Evolutionary conservation across 2,329 filamentous ascomycete genomes (phyloP), one percentile per base, ranked within the genome.

Genomic region (Paraphoma sp.): DNA sequence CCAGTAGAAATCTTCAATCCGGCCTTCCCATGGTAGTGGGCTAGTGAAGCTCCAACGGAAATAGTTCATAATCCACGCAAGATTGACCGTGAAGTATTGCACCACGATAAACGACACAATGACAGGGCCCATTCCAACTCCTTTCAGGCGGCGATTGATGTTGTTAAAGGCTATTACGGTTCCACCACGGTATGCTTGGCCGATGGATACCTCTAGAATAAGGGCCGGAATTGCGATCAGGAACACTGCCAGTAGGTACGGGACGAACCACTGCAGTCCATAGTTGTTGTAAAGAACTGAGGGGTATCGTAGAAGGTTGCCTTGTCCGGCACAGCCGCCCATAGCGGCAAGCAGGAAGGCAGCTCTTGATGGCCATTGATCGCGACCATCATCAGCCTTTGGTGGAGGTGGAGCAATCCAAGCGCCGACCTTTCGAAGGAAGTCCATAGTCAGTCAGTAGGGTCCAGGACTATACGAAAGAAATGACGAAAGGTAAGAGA

Each of bases 261-360:
- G 84, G 16, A 86, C 81, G 68, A 85, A 87, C 84, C 84, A 87
- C 63, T 86, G 84, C 6, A 86, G 75, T 2, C 84, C 84, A 53
- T 84, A 79, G 67, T 86, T 86, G 74, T 86, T 86, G 79, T 84
- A 87, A 2, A 86, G 80, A 40, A 84, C 81, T 0, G 83, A 86
- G 2, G 84, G 84, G 57, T 86, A 86, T 29, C 84, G 79, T 17
- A 86, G 76, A 23, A 86, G 76, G 64, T 86, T 86, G 29, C 84
- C 84, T 75, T 85, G 83, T 46, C 84, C 84, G 1, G 83, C 83
- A 61, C 82, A 84, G 48, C 84, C 84, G 43, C 84, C 83, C 83
- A 86, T 86, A 2, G 83, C 81, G 16, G 84, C 84, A 28, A 86
- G 81, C 6, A 86, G 74, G 68, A 86, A 86, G 11, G 84, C 80